A percentile compares a stretch with the other conserved stretches of the same genome.
These are phyloP conservation scores for Dendrocalamus latiflorus DNA, from an alignment of 202 grass and related monocot genomes.

Conservation along the genomic window DNA sequence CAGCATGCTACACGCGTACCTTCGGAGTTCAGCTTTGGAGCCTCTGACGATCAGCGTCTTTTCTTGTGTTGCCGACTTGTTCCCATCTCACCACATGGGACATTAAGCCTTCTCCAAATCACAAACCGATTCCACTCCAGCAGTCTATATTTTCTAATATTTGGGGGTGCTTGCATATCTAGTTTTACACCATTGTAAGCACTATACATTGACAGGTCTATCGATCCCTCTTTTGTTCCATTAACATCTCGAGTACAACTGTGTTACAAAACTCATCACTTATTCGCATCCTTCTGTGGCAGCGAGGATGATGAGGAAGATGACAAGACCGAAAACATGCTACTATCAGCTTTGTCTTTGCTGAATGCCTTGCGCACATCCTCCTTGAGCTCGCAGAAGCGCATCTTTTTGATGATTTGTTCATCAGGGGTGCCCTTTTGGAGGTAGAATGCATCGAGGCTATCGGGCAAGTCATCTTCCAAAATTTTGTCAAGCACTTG, in stretches of 20 bases:
- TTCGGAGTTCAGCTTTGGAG: background rate
- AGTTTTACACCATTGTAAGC: slow-evolving; percentile 21
- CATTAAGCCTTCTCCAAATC: background rate
- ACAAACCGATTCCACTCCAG: background rate
- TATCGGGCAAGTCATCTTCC: slow-evolving; percentile 52
- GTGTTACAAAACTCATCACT: slow-evolving; percentile 21
- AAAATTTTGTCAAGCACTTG: slow-evolving; percentile 77
- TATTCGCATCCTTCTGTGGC: slow-evolving; percentile 1
- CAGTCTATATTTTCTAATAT: background rate
- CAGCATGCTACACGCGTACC: slow-evolving; percentile 3
- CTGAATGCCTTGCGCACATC: slow-evolving; percentile 75
- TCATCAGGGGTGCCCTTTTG: slow-evolving; percentile 60
- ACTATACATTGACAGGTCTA: slow-evolving; percentile 23
- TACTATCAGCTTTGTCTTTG: slow-evolving; percentile 65
- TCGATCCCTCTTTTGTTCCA: background rate
- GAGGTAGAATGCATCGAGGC: slow-evolving; percentile 44
- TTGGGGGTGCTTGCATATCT: background rate
- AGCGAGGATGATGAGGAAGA: slow-evolving; percentile 47
- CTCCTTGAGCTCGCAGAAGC: slow-evolving; percentile 69
- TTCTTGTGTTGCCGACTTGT: background rate
- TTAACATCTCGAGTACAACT: background rate
- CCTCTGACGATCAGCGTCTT: background rate
- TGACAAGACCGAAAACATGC: slow-evolving; percentile 33
- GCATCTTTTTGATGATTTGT: slow-evolving; percentile 64
- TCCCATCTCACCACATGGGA: background rate